Conservation (phyloP, 192 early-diverging fungal genomes). For the Diversispora epigaea region DNA sequence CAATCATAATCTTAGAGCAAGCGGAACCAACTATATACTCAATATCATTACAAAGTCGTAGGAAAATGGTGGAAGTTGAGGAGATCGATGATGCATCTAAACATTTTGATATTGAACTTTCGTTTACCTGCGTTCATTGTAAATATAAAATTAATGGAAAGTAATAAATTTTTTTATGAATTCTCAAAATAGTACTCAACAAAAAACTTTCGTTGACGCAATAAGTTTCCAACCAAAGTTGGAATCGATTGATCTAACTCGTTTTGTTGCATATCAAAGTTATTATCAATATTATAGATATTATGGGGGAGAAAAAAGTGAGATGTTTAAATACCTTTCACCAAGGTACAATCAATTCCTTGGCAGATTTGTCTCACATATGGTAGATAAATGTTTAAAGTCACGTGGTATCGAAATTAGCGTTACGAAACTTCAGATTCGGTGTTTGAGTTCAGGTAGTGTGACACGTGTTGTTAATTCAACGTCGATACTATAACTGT, state of each 20-base stretch:
- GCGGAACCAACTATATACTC: slow-evolving; percentile 10
- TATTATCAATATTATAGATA: too few relatives aligned
- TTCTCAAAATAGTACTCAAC: not conserved
- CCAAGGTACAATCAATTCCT: too few relatives aligned
- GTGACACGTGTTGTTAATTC: too few relatives aligned
- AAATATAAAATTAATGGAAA: not conserved
- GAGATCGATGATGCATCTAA: slow-evolving; percentile 17
- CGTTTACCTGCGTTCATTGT: not conserved
- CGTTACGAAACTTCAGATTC: too few relatives aligned
- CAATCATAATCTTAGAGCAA: slow-evolving; percentile 32
- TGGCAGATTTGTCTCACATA: too few relatives aligned
- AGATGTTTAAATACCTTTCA: too few relatives aligned
- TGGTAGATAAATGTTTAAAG: too few relatives aligned
- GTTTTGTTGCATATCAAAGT: too few relatives aligned
- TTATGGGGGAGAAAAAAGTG: too few relatives aligned
- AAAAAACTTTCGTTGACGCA: slow-evolving; percentile 12
- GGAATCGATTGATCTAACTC: not conserved
- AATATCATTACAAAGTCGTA: slow-evolving; percentile 22
- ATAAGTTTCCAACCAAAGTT: not conserved
- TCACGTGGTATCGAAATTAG: too few relatives aligned
- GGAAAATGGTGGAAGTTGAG: slow-evolving; percentile 11
- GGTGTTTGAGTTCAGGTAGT: too few relatives aligned
- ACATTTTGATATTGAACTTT: not conserved
- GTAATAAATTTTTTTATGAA: not conserved
- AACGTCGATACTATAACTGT: too few relatives aligned